Percentiles rank a stretch among this genome's conserved stretches.
These are phyloP conservation scores for Pythium guiyangense DNA, from an alignment of 352 stramenopile species.

Conservation along the genomic window DNA sequence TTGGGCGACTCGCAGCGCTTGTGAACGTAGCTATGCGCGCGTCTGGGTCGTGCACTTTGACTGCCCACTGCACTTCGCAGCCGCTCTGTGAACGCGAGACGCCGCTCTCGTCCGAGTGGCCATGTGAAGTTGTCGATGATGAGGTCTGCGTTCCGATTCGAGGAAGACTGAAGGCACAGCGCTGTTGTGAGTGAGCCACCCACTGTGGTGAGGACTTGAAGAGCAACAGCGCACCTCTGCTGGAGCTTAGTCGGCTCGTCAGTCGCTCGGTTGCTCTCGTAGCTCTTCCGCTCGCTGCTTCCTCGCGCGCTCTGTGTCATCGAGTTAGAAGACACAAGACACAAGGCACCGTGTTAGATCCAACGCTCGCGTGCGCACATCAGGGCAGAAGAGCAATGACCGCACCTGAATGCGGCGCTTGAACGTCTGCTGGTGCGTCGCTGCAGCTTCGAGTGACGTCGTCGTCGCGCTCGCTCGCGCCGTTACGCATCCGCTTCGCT, in stretches of 20 bases:
- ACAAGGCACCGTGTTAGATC: neutral
- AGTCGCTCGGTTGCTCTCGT: neutral
- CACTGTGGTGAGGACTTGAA: no score
- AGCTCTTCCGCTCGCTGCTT: constrained; percentile 5
- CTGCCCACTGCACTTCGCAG: constrained; percentile 33
- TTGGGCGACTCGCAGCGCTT: neutral
- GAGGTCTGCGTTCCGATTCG: neutral
- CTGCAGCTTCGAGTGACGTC: neutral
- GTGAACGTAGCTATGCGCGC: neutral
- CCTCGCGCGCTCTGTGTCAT: constrained; percentile 24
- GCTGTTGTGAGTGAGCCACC: no score
- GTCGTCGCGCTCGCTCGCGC: constrained; percentile 16
- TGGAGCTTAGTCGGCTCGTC: neutral
- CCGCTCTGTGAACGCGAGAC: neutral
- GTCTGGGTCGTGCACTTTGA: constrained; percentile 17
- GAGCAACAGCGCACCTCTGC: neutral
- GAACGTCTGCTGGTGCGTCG: constrained; percentile 5
- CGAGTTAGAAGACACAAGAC: no score
- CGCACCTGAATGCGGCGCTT: constrained; percentile 30
- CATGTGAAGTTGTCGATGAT: neutral
- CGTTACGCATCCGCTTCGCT: constrained; percentile 14
- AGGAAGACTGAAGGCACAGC: no score
- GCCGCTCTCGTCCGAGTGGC: neutral
- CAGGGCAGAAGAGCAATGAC: neutral
- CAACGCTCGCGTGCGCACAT: no score